Percentiles rank a stretch among this genome's conserved stretches.
Conservation (phyloP, 805 yeast genomes). For the Candida insectalens region DNA sequence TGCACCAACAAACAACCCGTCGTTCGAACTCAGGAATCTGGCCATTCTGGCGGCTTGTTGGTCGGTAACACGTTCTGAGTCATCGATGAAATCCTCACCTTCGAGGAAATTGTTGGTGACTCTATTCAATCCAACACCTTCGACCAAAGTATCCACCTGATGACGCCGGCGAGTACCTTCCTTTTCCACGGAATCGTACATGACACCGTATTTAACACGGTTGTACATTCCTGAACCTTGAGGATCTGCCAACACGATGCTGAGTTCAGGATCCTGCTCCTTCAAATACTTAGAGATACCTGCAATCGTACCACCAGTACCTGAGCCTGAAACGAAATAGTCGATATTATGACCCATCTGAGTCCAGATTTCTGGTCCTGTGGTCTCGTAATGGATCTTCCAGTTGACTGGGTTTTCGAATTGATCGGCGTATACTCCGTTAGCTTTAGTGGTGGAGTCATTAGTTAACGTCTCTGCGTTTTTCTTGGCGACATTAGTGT, state of each 20-base stretch:
- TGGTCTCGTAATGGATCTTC: slow-evolving; percentile 69
- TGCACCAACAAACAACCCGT: slow-evolving; percentile 87
- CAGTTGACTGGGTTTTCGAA: slow-evolving; percentile 91
- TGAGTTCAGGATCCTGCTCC: slow-evolving; percentile 31
- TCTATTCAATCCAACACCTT: slow-evolving; percentile 88
- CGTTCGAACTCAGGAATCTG: slow-evolving; percentile 63
- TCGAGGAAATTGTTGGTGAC: slow-evolving; percentile 70
- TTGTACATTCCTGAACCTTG: slow-evolving; percentile 91
- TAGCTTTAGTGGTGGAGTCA: slow-evolving; percentile 26
- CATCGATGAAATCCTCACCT: slow-evolving; percentile 67
- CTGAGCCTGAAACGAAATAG: slow-evolving; percentile 82
- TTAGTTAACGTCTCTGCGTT: slow-evolving; percentile 46
- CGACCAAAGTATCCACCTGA: slow-evolving; percentile 91
- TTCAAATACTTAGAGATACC: slow-evolving; percentile 78
- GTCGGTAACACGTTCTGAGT: slow-evolving; percentile 71
- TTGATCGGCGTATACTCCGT: slow-evolving; percentile 88
- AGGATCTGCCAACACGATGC: slow-evolving; percentile 79
- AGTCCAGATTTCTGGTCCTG: slow-evolving; percentile 87
- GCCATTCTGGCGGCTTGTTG: slow-evolving; percentile 85
- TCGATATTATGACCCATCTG: slow-evolving; percentile 64
- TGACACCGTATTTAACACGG: slow-evolving; percentile 79
- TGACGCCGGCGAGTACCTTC: slow-evolving; percentile 94
- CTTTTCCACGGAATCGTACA: slow-evolving; percentile 81
- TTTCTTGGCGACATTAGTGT: slow-evolving; percentile 76
- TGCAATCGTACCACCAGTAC: slow-evolving; percentile 96